Evolutionary conservation across 257 asterid species (phyloP), one percentile per base, ranked within the genome.

Genomic region (Solanum chmielewskii): DNA sequence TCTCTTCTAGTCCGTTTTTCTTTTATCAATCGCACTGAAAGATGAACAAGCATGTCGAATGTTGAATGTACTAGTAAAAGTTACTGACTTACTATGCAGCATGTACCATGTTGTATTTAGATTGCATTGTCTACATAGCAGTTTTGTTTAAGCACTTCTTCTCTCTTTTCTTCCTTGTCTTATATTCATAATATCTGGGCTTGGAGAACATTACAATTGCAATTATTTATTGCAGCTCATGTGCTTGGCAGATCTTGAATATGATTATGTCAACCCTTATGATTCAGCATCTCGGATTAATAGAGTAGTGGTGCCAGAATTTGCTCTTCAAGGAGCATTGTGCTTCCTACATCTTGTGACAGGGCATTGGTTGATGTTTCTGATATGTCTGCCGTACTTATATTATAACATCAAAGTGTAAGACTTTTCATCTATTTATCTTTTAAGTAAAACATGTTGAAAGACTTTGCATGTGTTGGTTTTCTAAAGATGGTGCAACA

Each of bases 161-260:
- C 49, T 39, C 71, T 88, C 20, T 29, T 49, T 62, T 70, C 68
- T 45, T 77, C 66, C 25, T 20, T 7, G 66, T 59, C 66, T 59
- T 59, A 20, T 59, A 20, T 59, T 59, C 85, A 45, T 83, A 47
- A 47, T 59, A 75, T 85, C 59, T 71, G 81, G 12, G 84, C 74
- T 73, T 88, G 49, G 83, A 68, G 68, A 73, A 47, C 83, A 49
- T 88, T 33, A 20, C 44, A 45, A 39, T 6, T 62, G 83, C 39
- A 78, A 87, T 74, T 64, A 21, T 83, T 52, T 77, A 20, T 88
- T 93, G 94, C 95, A 95, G 99, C 92, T 94, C 71, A 94, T 94
- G 94, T 94, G 98, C 94, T 92, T 97, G 92, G 95, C 96, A 15
- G 98, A 95, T 92, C 94, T 97, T 39, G 98, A 95, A 90, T 91